These are phyloP conservation scores for Pichia sp. DNA, from an alignment of 1,139 yeast species.

Conservation along the genomic window DNA sequence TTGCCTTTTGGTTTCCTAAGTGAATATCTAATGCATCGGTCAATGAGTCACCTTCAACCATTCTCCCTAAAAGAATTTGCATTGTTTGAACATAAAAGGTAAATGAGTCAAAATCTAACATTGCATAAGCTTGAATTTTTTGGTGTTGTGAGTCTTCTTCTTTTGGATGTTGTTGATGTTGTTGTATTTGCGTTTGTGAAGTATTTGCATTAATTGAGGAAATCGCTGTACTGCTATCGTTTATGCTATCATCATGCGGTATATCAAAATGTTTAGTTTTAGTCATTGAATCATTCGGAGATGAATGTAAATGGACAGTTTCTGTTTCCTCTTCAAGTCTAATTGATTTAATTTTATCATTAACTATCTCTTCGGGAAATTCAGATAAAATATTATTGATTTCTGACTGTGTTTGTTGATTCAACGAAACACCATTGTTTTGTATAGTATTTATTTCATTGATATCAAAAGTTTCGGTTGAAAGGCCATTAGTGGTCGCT, in stretches of 20 bases:
- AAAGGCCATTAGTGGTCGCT: not conserved
- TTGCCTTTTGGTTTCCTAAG: slow-evolving; percentile 83
- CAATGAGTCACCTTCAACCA: slow-evolving; percentile 62
- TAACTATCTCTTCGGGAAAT: slow-evolving; percentile 1
- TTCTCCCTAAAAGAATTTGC: slow-evolving; percentile 86
- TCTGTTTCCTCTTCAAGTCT: slow-evolving; percentile 14
- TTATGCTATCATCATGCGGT: not conserved
- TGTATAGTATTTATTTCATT: slow-evolving; percentile 1
- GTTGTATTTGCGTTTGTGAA: not conserved
- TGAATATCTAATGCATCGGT: slow-evolving; percentile 79
- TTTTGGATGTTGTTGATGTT: slow-evolving; percentile 3
- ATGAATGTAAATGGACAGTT: slow-evolving; percentile 13
- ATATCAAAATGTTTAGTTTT: not conserved
- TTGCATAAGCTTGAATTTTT: slow-evolving; percentile 78
- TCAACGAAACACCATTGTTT: not conserved
- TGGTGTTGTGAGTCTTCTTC: slow-evolving; percentile 13
- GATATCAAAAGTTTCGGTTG: slow-evolving; percentile 1
- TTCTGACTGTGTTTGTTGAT: slow-evolving; percentile 2
- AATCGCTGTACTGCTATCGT: too few species aligned
- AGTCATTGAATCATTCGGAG: slow-evolving; percentile 4
- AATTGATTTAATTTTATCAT: slow-evolving; percentile 1
- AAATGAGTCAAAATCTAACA: slow-evolving; percentile 85
- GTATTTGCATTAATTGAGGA: too few species aligned
- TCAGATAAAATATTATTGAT: slow-evolving; percentile 3
- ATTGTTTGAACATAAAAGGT: slow-evolving; percentile 94